A percentile compares a stretch with the other conserved stretches of the same genome.
Evolutionary conservation across 73 alveolate species (phyloP).

Genomic region (Urostyla sp.): DNA sequence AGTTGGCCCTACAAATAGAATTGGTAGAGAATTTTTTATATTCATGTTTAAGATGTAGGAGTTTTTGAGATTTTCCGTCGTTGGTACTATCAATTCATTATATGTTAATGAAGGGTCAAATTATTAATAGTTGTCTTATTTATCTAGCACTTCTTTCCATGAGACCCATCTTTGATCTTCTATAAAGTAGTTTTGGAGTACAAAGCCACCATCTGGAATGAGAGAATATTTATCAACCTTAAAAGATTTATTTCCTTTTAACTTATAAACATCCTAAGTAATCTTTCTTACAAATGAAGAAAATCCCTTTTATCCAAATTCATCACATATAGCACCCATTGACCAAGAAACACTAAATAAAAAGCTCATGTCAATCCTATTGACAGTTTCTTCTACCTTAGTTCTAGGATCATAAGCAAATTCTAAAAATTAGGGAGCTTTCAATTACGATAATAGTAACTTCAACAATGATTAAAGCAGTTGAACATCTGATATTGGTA

Average conservation of each 20-base stretch:
- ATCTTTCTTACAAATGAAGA: conserved; percentile 76
- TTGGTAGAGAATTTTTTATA: conserved; percentile 75
- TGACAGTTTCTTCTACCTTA: conserved; percentile 81
- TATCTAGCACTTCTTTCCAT: conserved; percentile 88
- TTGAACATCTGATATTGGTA: conserved; percentile 38
- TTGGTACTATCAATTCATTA: conserved; percentile 87
- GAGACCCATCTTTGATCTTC: conserved; percentile 88
- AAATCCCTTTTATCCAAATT: conserved; percentile 84
- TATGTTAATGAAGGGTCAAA: conserved; percentile 72
- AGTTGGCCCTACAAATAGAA: conserved; percentile 88
- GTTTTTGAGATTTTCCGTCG: conserved; percentile 88
- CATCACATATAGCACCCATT: conserved; percentile 91
- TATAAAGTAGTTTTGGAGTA: conserved; percentile 77
- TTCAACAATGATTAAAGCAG: conserved; percentile 28
- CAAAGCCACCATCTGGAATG: conserved; percentile 83
- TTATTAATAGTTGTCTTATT: conserved; percentile 74
- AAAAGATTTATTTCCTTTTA: conserved; percentile 60
- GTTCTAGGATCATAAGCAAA: conserved; percentile 47
- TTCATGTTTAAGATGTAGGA: conserved; percentile 78
- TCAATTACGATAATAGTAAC: conserved; percentile 35
- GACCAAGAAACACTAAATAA: conserved; percentile 90
- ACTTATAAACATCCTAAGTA: conserved; percentile 71
- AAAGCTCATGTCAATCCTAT: conserved; percentile 88
- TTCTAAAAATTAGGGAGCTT: conserved; percentile 56
- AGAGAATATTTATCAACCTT: conserved; percentile 78